A percentile compares a stretch with the other conserved stretches of the same genome.
Evolutionary conservation across 768 basidiomycete species (phyloP).

Genomic region (Suillus variegatus): DNA sequence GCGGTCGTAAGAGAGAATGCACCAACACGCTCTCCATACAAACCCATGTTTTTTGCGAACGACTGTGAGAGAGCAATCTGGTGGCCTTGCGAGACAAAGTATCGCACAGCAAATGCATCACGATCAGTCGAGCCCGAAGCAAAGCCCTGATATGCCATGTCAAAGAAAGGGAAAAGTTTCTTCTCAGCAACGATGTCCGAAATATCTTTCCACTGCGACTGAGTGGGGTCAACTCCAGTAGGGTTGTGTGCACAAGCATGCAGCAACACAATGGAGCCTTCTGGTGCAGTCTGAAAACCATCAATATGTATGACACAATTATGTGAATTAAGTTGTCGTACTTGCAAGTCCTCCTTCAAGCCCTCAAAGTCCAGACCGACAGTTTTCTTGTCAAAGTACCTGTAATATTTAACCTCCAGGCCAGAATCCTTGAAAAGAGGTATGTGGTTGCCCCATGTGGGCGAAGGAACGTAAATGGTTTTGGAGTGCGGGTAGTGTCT

Average conservation of each 20-base stretch:
- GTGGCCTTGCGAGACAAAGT: conserved; percentile 91
- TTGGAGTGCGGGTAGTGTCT: conserved; percentile 87
- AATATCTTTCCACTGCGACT: conserved; percentile 89
- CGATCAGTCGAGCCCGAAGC: conserved; percentile 89
- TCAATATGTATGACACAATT: conserved; percentile 15
- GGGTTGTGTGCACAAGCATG: conserved; percentile 99
- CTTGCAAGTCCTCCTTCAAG: conserved; percentile 84
- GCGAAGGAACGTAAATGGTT: conserved; percentile 87
- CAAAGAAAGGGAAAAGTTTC: conserved; percentile 96
- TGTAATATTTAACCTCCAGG: conserved; percentile 88
- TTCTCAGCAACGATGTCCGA: conserved; percentile 86
- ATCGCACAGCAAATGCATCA: conserved; percentile 93
- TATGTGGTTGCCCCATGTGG: conserved; percentile 98
- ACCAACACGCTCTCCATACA: conserved; percentile 99
- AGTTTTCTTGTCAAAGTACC: conserved; percentile 92
- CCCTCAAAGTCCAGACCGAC: conserved; percentile 92
- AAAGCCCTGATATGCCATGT: conserved; percentile 99
- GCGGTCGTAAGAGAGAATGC: conserved; percentile 83
- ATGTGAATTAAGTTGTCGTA: conserved; percentile 33
- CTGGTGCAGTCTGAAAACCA: conserved; percentile 57
- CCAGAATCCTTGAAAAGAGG: conserved; percentile 94
- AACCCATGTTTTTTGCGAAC: conserved; percentile 99
- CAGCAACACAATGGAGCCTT: conserved; percentile 81
- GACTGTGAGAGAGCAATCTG: conserved; percentile 91
- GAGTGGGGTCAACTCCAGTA: conserved; percentile 95